Evolutionary conservation across 371 early-diverging fungal species (phyloP).

Genomic region (Funneliformis caledonium): DNA sequence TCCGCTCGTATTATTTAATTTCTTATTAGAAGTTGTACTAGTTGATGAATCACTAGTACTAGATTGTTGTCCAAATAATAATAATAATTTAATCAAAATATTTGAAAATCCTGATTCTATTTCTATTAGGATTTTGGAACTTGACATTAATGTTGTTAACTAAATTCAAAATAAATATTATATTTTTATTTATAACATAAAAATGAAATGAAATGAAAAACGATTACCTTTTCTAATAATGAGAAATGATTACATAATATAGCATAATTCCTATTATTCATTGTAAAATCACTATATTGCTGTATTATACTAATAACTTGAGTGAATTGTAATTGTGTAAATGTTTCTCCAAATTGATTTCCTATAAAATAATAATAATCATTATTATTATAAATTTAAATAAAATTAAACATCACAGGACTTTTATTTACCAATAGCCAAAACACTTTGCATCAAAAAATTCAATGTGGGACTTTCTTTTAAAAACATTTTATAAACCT

Average conservation of each 20-base stretch:
- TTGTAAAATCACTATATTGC: conserved; percentile 39
- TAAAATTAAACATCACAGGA: neutral
- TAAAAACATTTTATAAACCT: conserved; percentile 59
- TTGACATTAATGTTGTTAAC: conserved; percentile 53
- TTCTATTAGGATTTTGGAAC: conserved; percentile 50
- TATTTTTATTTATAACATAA: neutral
- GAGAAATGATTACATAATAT: conserved; percentile 49
- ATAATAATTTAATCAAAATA: conserved; percentile 51
- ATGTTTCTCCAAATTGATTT: conserved; percentile 64
- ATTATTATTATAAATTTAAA: neutral
- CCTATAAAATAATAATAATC: conserved; percentile 35
- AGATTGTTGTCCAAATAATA: conserved; percentile 40
- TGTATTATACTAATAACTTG: conserved; percentile 61
- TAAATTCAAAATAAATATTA: neutral
- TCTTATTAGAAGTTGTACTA: conserved; percentile 36
- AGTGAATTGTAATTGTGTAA: conserved; percentile 63
- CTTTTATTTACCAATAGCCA: conserved; percentile 49
- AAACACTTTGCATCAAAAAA: conserved; percentile 52
- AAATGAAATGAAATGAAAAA: neutral
- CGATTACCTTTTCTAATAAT: conserved; percentile 46
- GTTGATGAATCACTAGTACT: conserved; percentile 8
- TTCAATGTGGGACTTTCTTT: conserved; percentile 55
- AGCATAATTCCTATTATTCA: conserved; percentile 43
- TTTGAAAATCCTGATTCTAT: conserved; percentile 56
- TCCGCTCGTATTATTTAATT: conserved; percentile 21